These are phyloP conservation scores for cucumber (Cucumis sativus) DNA, from an alignment of 306 rosid genomes.

Conservation along the genomic window DNA sequence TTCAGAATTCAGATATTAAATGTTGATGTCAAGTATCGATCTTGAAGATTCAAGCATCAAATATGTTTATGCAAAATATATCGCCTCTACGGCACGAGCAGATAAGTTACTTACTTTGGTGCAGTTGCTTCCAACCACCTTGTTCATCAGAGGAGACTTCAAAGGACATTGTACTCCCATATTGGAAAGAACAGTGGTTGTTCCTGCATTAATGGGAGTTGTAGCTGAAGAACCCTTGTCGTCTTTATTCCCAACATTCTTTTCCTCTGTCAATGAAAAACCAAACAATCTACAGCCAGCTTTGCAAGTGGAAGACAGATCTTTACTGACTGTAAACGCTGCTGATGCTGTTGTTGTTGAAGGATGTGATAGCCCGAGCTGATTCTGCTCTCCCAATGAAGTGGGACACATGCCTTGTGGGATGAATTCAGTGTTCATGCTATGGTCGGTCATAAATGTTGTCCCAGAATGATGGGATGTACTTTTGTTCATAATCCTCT, in stretches of 20 bases:
- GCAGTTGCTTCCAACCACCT: conserved; percentile 39
- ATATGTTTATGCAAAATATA: background rate
- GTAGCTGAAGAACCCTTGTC: conserved; percentile 26
- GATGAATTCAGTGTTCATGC: background rate
- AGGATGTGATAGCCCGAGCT: background rate
- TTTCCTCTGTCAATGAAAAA: conserved; percentile 64
- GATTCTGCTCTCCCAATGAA: background rate
- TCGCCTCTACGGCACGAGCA: background rate
- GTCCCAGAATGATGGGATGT: background rate
- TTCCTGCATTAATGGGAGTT: conserved; percentile 34
- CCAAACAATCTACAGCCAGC: conserved; percentile 87
- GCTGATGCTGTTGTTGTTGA: conserved; percentile 3
- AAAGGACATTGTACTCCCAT: conserved; percentile 45
- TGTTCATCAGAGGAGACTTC: conserved; percentile 34
- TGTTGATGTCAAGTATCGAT: background rate
- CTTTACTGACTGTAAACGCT: conserved; percentile 29
- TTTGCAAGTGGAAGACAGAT: conserved; percentile 47
- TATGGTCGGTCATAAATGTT: background rate
- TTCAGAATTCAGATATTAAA: background rate
- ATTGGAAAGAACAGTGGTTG: conserved; percentile 32
- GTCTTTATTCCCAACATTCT: conserved; percentile 27
- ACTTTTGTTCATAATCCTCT: background rate
- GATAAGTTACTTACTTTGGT: conserved; percentile 43
- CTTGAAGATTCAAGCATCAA: background rate
- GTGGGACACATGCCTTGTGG: background rate